Evolutionary conservation across 1,284 basidiomycete species (phyloP).

Genomic region (Gomphus bonarii): DNA sequence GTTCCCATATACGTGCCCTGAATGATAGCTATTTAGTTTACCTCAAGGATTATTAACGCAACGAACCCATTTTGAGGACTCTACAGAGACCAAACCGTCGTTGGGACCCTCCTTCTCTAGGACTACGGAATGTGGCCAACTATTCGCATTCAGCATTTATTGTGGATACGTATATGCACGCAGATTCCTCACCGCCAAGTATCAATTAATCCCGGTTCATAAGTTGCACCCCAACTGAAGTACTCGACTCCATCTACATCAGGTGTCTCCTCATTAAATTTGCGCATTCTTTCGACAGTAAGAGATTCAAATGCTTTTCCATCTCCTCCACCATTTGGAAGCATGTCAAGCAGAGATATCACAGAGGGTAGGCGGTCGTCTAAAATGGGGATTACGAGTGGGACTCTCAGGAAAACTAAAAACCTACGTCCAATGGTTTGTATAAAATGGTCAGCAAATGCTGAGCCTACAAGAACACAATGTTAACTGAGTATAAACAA

Average conservation of each 20-base stretch:
- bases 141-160: constrained; percentile 15
- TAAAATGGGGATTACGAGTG: constrained; percentile 16
- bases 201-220: constrained; percentile 81
- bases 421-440: constrained; percentile 61
- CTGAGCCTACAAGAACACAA: constrained; percentile 41
- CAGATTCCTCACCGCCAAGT: constrained; percentile 60
- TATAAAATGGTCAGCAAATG: constrained; percentile 89
- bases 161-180: constrained; percentile 13
- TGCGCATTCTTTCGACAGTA: constrained; percentile 76
- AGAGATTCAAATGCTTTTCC: constrained; percentile 86
- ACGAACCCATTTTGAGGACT: constrained; percentile 72
- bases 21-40: constrained; percentile 1
- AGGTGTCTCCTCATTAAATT: constrained; percentile 80
- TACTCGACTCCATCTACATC: constrained; percentile 74
- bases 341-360: constrained; percentile 50
- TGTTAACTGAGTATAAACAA: neutral
- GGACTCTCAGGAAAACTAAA: constrained; percentile 45
- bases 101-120: constrained; percentile 86
- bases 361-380: constrained; percentile 28
- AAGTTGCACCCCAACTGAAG: constrained; percentile 88
- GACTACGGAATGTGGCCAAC: constrained; percentile 77
- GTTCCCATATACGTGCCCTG: constrained; percentile 82
- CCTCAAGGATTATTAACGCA: neutral
- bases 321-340: constrained; percentile 83
- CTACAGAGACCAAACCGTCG: constrained; percentile 81